These are phyloP conservation scores for Rosa chinensis DNA, from an alignment of 306 rosid species.

Conservation along the genomic window DNA sequence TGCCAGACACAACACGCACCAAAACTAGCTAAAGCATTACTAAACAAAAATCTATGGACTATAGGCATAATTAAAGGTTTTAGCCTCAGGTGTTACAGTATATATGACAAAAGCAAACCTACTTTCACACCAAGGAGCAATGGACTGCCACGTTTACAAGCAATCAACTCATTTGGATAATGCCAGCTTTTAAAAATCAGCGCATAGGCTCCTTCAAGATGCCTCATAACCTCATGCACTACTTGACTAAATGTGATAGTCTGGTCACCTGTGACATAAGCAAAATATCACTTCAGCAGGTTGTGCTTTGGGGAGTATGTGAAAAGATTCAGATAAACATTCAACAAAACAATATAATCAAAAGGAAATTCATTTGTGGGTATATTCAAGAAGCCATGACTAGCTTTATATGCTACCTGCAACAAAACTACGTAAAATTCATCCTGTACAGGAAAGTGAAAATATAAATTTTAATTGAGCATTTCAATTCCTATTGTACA, in stretches of 20 bases:
- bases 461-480: neutral
- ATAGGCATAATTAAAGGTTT: slow-evolving; percentile 6
- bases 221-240: slow-evolving; percentile 98
- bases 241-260: slow-evolving; percentile 88
- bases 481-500: neutral
- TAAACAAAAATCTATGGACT: neutral
- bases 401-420: neutral
- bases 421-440: neutral
- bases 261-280: slow-evolving; percentile 63
- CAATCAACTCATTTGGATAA: slow-evolving; percentile 95
- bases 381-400: neutral
- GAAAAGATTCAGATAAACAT: slow-evolving; percentile 5
- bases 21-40: slow-evolving; percentile 5
- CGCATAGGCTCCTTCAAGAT: slow-evolving; percentile 99
- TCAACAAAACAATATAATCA: neutral
- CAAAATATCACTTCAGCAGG: slow-evolving; percentile 23
- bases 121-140: slow-evolving; percentile 93
- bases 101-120: slow-evolving; percentile 33
- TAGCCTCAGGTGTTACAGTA: slow-evolving; percentile 2
- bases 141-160: slow-evolving; percentile 99
- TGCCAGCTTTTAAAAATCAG: slow-evolving; percentile 89
- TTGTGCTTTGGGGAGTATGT: slow-evolving; percentile 8
- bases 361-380: slow-evolving; percentile 12
- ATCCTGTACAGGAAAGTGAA: neutral
- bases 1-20: neutral